phyloP scores from a whole-genome alignment of 352 stramenopile genomes.

The Hyaloperonospora arabidopsidis region DNA sequence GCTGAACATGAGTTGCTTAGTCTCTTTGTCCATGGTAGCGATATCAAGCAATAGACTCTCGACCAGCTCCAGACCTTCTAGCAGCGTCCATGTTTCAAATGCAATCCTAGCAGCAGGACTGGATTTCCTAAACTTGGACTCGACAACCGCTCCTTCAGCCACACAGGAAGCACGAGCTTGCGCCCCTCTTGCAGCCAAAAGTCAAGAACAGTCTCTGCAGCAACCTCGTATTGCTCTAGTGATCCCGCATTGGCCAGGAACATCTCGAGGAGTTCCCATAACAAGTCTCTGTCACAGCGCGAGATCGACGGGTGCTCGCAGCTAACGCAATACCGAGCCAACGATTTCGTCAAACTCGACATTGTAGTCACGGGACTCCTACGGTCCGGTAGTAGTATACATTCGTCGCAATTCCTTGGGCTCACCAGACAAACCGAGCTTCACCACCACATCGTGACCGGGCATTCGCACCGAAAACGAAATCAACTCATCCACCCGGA shows the following conservation, averaged over 20 bases:
- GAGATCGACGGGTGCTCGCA: constrained; percentile 26
- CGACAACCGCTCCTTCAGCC: constrained; percentile 42
- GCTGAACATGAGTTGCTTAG: background rate
- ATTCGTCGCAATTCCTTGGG: constrained; percentile 41
- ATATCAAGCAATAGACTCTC: constrained; percentile 33
- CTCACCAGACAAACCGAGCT: constrained; percentile 50
- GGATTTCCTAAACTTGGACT: constrained; percentile 37
- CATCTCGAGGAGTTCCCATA: constrained; percentile 50
- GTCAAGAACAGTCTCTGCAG: constrained; percentile 44
- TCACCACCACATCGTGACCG: constrained; percentile 56
- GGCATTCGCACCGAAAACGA: constrained; percentile 56
- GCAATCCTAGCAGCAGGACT: constrained; percentile 47
- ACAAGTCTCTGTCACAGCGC: constrained; percentile 28
- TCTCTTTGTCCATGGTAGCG: constrained; percentile 1
- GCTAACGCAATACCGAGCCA: constrained; percentile 57
- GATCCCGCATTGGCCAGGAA: constrained; percentile 36
- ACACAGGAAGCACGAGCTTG: constrained; percentile 54
- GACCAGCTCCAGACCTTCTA: constrained; percentile 57
- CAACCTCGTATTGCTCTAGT: constrained; percentile 48
- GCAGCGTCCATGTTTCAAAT: constrained; percentile 52
- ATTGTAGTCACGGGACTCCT: constrained; percentile 13
- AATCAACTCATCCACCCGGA: constrained; percentile 76
- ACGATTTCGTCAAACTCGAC: constrained; percentile 49
- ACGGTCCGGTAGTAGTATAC: constrained; percentile 64
- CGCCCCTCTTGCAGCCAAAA: constrained; percentile 41